These are phyloP conservation scores for Noccaea caerulescens DNA, from an alignment of 345 rosid species.

Conservation along the genomic window DNA sequence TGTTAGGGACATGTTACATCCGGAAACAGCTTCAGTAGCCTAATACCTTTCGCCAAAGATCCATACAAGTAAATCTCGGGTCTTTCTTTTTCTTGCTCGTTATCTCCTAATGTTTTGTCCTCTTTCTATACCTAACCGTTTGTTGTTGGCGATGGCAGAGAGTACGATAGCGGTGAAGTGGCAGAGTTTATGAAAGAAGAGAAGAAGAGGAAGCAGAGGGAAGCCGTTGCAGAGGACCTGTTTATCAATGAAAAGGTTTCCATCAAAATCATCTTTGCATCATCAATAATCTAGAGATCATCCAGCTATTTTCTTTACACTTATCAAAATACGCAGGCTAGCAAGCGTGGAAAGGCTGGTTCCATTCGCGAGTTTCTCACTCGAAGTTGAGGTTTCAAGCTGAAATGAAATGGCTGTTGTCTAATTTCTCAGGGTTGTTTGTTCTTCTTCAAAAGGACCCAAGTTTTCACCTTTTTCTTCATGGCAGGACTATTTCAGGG, in stretches of 20 bases:
- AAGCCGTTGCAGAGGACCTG: conserved; percentile 88
- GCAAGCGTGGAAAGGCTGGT: conserved; percentile 63
- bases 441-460: conserved; percentile 9
- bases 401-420: conserved; percentile 16
- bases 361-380: conserved; percentile 55
- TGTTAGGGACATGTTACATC: conserved; percentile 62
- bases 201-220: conserved; percentile 79
- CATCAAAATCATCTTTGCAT: conserved; percentile 24
- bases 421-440: conserved; percentile 9
- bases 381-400: conserved; percentile 46
- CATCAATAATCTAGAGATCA: conserved; percentile 7
- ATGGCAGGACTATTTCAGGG: conserved; percentile 18
- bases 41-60: conserved; percentile 81
- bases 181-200: conserved; percentile 71
- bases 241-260: conserved; percentile 72
- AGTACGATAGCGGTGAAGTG: conserved; percentile 55
- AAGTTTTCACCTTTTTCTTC: conserved; percentile 1
- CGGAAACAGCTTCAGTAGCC: conserved; percentile 86
- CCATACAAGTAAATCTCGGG: conserved; percentile 68
- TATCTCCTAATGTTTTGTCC: conserved; percentile 18
- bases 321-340: conserved; percentile 56
- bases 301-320: conserved; percentile 10
- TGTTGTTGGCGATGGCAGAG: conserved; percentile 51
- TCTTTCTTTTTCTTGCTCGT: conserved; percentile 16
- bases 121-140: conserved; percentile 14